Percentiles rank a stretch among this genome's conserved stretches.
Conservation (phyloP, 208 protist species). For the Crithidia bombi region DNA sequence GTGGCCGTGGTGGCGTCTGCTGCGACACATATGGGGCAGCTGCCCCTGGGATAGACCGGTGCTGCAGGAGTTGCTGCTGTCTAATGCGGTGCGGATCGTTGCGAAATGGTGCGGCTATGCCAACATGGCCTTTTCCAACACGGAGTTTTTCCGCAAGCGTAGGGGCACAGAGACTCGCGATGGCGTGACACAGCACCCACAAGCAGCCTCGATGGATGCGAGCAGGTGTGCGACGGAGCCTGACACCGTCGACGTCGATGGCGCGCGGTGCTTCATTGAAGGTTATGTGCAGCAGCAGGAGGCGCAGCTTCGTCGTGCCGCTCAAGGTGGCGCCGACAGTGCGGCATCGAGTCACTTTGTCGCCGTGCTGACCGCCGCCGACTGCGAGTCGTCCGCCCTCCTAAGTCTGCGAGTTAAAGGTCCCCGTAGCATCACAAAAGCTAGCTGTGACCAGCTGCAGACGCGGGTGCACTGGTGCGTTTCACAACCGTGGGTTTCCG, state of each 20-base stretch:
- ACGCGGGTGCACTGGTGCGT: slow-evolving; percentile 39
- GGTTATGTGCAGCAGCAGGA: slow-evolving; percentile 39
- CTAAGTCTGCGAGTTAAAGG: background rate
- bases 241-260: slow-evolving; percentile 42
- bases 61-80: slow-evolving; percentile 63
- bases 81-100: slow-evolving; percentile 66
- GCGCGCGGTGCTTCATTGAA: slow-evolving; percentile 45
- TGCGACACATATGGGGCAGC: slow-evolving; percentile 50
- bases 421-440: background rate
- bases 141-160: slow-evolving; percentile 28
- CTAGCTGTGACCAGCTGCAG: background rate
- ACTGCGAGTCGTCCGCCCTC: slow-evolving; percentile 1
- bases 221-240: slow-evolving; percentile 27
- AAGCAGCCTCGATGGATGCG: slow-evolving; percentile 14
- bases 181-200: background rate
- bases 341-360: background rate
- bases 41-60: slow-evolving; percentile 39
- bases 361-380: slow-evolving; percentile 18
- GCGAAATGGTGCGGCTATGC: slow-evolving; percentile 52
- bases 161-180: background rate
- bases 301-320: background rate
- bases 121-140: slow-evolving; percentile 23
- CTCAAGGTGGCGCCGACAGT: background rate
- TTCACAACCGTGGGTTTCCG: slow-evolving; percentile 28
- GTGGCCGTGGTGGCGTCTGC: slow-evolving; percentile 52